Evolutionary conservation across 352 stramenopile genomes (phyloP), one percentile per base, ranked within the genome.

Genomic region (Pythium phragmiticola): DNA sequence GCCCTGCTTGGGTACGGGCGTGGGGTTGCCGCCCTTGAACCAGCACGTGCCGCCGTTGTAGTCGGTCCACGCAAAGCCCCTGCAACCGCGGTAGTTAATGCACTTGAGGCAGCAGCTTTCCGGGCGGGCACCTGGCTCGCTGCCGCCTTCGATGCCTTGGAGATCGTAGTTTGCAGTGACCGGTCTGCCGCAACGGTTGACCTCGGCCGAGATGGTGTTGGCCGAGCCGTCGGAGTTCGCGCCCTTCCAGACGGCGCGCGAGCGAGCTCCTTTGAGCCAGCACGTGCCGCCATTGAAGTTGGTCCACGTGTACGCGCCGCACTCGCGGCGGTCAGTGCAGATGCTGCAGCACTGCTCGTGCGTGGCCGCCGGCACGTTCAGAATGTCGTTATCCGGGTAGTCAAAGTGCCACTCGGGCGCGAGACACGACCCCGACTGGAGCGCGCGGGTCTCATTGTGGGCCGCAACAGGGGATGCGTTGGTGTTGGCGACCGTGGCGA

Each of bases 281-380:
- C 79, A 87, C 16, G 73, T 82, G 12, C 79, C 79, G 30, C 72
- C 65, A 36, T 79, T 78, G 70, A 71, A 75, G 49, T 74, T 73
- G 21, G 57, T 82, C 43, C 70, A 72, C 42, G 59, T 64, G 47
- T 55, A 64, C 7, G 54, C 63, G 21, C 49, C 12, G 53, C 62
- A 68, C 28, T n/a, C 16, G 14, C n/a, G 9, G 50, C 19, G 34
- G 26, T 48, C n/a, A 4, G 26, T 8, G 47, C 60, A 61, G 11
- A 54, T 3, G 42, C 28, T 16, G 47, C 51, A 66, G 50, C 60
- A 66, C 14, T 21, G 33, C 14, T 55, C 54, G 39, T 42, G 17
- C 11, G 39, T 41, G 3, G 51, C n/a, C 6, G 51, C 41, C 23
- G 14, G 50, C 11, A 19, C 36, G 21, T 57, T 64, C 19, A 36